Base-by-base conservation (phyloP, 768 basidiomycete species). In the Rubroboletus pulcherrimus region DNA sequence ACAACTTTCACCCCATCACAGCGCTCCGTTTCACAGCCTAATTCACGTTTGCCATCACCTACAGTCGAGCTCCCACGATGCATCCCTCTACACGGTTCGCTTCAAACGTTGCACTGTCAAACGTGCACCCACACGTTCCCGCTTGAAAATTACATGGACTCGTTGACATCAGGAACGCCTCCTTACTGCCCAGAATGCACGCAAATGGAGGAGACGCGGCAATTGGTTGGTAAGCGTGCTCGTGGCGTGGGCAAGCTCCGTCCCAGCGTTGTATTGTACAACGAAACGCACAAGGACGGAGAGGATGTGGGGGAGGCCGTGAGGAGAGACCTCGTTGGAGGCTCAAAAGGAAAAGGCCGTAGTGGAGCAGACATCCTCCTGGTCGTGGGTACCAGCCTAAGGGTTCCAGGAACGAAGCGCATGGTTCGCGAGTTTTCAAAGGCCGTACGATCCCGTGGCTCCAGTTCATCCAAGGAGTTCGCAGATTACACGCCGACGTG, bases 371-470 rank as follows among this genome's bases (percentile, higher is more conserved):
- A 97, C 73, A 70, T 93, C 43, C 74, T 97, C 37, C 73, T 97
- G 50, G 93, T 97, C 14, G 93, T 91, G 17, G 94, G 94, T 42
- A 96, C 93, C 53, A 93, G 89, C 70, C 73, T 97, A 55, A 80
- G 86, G 59, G 89, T 97, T 15, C 93, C 91, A 9, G 94, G 94
- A 19, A 94, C 93, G 44, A 95, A 93, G 72, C 78, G 89, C 61
- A 91, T 96, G 73, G 91, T 95, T 24, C 82, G 90, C 54, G 92
- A 95, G 71, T 91, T 89, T 71, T 81, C 87, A 26, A 91, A 89
- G 71, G 86, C 88, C 19, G 83, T 91, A 24, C 81, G 78, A 42
- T 77, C 81, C 8, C 78, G 85, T 41, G 74, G 76, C 3, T 63
- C 71, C 14, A 61, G 67, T 19, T 59, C 76, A 51, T 68, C 69